Conservation (phyloP, 1,284 basidiomycete genomes). For the Ustanciosporium gigantosporum region DNA sequence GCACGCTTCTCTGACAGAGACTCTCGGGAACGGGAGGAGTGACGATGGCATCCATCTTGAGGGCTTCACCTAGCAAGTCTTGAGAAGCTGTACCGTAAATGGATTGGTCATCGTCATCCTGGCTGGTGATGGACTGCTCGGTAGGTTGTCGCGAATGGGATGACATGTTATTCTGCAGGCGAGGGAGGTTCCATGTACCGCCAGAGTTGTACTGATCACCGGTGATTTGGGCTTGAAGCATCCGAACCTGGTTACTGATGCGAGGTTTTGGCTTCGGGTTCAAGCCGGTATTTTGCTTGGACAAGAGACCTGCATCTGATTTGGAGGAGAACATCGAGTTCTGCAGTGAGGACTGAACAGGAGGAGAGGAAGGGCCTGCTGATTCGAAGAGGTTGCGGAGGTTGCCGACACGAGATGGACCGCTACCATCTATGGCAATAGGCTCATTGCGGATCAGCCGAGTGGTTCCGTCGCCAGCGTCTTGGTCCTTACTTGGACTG, state of each 20-base stretch:
- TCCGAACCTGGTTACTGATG: conserved; percentile 36
- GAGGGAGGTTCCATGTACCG: not conserved
- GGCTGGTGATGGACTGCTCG: not conserved
- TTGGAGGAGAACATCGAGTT: not conserved
- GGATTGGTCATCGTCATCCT: not conserved
- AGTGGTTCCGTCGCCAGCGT: conserved; percentile 8
- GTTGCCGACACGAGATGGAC: conserved; percentile 28
- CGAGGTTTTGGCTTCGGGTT: conserved; percentile 13
- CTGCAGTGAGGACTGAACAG: not conserved
- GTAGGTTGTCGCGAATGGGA: not conserved
- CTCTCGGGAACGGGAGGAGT: too few species aligned
- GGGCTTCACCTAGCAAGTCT: conserved; percentile 21
- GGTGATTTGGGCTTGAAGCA: conserved; percentile 42
- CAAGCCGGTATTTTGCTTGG: conserved; percentile 16
- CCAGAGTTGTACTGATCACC: conserved; percentile 25
- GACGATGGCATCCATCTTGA: conserved; percentile 37
- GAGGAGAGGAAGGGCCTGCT: not conserved
- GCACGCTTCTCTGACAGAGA: too few species aligned
- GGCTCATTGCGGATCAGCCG: conserved; percentile 25
- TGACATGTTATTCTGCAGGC: not conserved
- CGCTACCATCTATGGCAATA: conserved; percentile 20
- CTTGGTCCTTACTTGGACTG: conserved; percentile 7
- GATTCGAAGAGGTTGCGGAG: conserved; percentile 32
- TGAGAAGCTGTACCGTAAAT: conserved; percentile 24
- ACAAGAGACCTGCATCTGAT: too few species aligned